phyloP scores from a whole-genome alignment of 805 yeast species.

The Yarrowia porcina region DNA sequence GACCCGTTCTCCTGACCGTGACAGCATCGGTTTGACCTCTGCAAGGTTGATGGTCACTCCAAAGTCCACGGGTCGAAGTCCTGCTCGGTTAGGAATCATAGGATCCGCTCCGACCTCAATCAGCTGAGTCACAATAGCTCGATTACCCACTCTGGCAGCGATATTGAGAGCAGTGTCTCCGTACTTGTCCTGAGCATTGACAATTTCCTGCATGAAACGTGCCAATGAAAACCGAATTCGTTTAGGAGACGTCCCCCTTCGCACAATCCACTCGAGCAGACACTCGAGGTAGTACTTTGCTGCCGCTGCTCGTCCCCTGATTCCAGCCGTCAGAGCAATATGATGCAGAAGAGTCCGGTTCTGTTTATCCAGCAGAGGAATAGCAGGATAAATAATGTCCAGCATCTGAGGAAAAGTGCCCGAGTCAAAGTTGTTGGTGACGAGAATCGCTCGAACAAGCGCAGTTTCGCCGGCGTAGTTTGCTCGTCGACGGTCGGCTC shows the following conservation, averaged over 20 bases:
- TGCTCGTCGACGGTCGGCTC: slow-evolving; percentile 66
- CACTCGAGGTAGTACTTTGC: slow-evolving; percentile 70
- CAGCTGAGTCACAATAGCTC: slow-evolving; percentile 72
- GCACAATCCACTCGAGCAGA: slow-evolving; percentile 73
- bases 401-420: slow-evolving; percentile 69
- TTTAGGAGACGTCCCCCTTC: slow-evolving; percentile 41
- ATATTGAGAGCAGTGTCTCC: slow-evolving; percentile 95
- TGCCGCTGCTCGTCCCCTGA: slow-evolving; percentile 68
- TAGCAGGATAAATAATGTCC: slow-evolving; percentile 70
- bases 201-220: slow-evolving; percentile 62
- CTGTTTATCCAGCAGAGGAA: slow-evolving; percentile 60
- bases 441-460: slow-evolving; percentile 76
- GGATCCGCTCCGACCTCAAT: slow-evolving; percentile 87
- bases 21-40: slow-evolving; percentile 19
- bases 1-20: slow-evolving; percentile 8
- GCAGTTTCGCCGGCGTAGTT: slow-evolving; percentile 88
- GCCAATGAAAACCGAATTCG: slow-evolving; percentile 34
- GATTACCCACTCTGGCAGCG: slow-evolving; percentile 84
- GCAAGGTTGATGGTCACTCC: slow-evolving; percentile 48
- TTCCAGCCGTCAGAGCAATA: slow-evolving; percentile 74
- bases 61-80: slow-evolving; percentile 81
- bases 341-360: slow-evolving; percentile 84
- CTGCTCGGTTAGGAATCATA: slow-evolving; percentile 73
- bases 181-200: slow-evolving; percentile 85
- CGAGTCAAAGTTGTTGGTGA: slow-evolving; percentile 76